A percentile compares a stretch with the other conserved stretches of the same genome.
These are phyloP conservation scores for Pezicula neosporulosa DNA, from an alignment of 2,329 filamentous ascomycete species.

Conservation along the genomic window DNA sequence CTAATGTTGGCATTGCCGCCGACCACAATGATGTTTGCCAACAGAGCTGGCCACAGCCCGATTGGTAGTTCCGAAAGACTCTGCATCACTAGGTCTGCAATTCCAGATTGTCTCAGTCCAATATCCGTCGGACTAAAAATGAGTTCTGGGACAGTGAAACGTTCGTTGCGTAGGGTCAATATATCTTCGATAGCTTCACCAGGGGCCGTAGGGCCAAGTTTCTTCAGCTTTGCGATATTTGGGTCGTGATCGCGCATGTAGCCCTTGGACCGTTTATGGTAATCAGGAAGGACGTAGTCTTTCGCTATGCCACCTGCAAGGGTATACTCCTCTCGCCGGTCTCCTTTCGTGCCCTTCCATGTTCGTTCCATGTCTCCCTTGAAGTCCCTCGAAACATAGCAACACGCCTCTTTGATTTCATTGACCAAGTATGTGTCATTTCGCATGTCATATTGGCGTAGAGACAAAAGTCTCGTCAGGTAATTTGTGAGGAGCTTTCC, in stretches of 20 bases:
- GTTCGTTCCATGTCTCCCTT: conserved; percentile 71
- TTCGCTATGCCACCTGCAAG: conserved; percentile 62
- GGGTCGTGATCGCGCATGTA: conserved; percentile 77
- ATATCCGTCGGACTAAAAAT: conserved; percentile 85
- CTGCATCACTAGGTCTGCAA: conserved; percentile 80
- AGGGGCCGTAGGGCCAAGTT: conserved; percentile 37
- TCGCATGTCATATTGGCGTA: conserved; percentile 92
- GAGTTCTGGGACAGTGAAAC: conserved; percentile 86
- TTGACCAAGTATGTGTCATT: conserved; percentile 93
- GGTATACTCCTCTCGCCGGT: conserved; percentile 46
- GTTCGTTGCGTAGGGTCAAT: conserved; percentile 84
- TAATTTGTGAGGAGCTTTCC: conserved; percentile 94
- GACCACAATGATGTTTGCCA: conserved; percentile 85
- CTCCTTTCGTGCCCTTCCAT: conserved; percentile 73
- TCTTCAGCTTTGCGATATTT: conserved; percentile 48
- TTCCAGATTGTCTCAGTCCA: conserved; percentile 76
- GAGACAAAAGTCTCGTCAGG: conserved; percentile 81
- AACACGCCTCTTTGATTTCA: conserved; percentile 89
- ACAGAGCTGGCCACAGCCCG: conserved; percentile 77
- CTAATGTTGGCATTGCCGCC: conserved; percentile 80
- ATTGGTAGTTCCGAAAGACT: conserved; percentile 71
- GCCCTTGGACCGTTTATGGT: conserved; percentile 57
- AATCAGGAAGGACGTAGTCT: conserved; percentile 91
- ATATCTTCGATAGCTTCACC: conserved; percentile 67
- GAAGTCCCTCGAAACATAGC: conserved; percentile 80